Conservation (phyloP, 192 early-diverging fungal genomes). For the Rhizophagus clarus region DNA sequence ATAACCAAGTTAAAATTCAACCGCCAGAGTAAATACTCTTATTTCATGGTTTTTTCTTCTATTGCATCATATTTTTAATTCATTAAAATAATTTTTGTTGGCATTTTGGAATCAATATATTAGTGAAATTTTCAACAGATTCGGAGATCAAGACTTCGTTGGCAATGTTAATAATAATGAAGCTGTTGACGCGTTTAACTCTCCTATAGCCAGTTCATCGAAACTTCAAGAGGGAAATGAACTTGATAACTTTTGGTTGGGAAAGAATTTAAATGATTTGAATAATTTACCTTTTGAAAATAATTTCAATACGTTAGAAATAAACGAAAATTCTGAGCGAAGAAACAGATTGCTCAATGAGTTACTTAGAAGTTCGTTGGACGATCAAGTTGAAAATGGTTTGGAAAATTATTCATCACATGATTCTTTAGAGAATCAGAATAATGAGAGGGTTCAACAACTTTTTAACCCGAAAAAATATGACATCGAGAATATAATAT, state of each 20-base stretch:
- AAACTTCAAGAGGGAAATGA: neutral
- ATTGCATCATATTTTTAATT: neutral
- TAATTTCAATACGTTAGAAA: neutral
- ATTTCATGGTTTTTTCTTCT: neutral
- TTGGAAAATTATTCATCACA: too few species aligned
- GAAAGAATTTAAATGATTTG: neutral
- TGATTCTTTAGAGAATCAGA: too few species aligned
- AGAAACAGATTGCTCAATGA: neutral
- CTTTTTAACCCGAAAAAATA: too few species aligned
- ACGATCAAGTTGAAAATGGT: too few species aligned
- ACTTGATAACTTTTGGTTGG: neutral
- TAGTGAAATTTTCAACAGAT: neutral
- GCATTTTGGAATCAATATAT: neutral
- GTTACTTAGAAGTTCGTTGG: too few species aligned
- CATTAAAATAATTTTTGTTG: neutral
- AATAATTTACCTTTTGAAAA: neutral
- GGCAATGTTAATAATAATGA: neutral
- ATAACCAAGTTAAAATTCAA: neutral
- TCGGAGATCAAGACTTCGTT: neutral
- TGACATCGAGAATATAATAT: too few species aligned
- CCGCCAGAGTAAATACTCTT: neutral
- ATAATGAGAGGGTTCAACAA: too few species aligned
- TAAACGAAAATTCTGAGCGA: neutral
- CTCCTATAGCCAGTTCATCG: neutral
- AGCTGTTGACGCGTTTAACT: neutral